phyloP scores from a whole-genome alignment of 805 yeast species.

The Helenozyma baotianmanensis region DNA sequence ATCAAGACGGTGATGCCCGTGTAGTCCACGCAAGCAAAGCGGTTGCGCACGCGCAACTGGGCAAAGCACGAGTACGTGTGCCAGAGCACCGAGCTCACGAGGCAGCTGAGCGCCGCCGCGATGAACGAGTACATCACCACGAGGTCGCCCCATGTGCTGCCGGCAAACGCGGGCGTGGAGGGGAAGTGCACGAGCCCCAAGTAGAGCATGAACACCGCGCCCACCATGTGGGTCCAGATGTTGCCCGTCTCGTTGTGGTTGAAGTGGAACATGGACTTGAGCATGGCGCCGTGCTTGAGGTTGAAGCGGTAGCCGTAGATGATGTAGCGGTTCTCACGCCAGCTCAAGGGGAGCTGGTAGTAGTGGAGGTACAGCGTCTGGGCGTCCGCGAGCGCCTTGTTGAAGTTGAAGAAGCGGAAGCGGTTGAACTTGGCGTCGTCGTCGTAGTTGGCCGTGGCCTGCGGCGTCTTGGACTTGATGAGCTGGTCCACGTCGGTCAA shows the following conservation, averaged over 20 bases:
- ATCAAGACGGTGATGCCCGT: conserved; percentile 89
- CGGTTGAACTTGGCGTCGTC: conserved; percentile 29
- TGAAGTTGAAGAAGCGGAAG: conserved; percentile 35
- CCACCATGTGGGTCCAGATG: conserved; percentile 88
- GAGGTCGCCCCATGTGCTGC: conserved; percentile 41
- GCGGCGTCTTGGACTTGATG: conserved; percentile 30
- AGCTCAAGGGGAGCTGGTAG: conserved; percentile 84
- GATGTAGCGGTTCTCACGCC: conserved; percentile 90
- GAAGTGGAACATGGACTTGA: conserved; percentile 52
- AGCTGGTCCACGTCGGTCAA: conserved; percentile 34
- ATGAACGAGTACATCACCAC: conserved; percentile 60
- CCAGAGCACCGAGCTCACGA: conserved; percentile 79
- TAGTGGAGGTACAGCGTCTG: conserved; percentile 48
- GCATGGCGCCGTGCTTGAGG: conserved; percentile 53
- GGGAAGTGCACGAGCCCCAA: conserved; percentile 64
- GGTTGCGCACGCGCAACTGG: conserved; percentile 53
- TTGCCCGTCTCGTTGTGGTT: conserved; percentile 87
- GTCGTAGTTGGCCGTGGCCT: conserved; percentile 22
- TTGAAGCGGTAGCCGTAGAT: conserved; percentile 83
- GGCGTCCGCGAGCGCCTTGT: conserved; percentile 30
- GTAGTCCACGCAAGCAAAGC: conserved; percentile 91
- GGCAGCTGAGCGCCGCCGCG: conserved; percentile 69
- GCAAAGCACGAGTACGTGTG: conserved; percentile 86
- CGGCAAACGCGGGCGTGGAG: conserved; percentile 42
- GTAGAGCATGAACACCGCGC: conserved; percentile 55